phyloP scores from a whole-genome alignment of 345 rosid genomes.

The Eucalyptus erythrocorys region DNA sequence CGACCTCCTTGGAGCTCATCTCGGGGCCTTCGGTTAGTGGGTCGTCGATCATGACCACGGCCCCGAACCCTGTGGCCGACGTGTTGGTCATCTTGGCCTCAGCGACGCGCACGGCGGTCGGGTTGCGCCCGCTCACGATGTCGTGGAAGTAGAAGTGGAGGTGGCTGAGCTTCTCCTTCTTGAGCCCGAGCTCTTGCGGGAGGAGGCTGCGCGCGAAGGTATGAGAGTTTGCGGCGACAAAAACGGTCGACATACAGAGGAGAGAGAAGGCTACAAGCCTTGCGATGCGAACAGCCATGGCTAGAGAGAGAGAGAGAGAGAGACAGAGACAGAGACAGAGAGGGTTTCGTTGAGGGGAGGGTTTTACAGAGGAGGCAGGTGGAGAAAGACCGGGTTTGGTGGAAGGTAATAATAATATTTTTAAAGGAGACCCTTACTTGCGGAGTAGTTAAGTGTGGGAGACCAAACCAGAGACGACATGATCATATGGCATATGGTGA shows the following conservation, averaged over 20 bases:
- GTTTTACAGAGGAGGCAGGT: not conserved
- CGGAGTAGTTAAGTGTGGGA: not conserved
- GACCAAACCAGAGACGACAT: not conserved
- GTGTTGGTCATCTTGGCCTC: not conserved
- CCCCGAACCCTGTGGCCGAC: not conserved
- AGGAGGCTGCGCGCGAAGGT: slow-evolving; percentile 5
- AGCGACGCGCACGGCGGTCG: not conserved
- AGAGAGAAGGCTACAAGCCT: not conserved
- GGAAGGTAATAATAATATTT: not conserved
- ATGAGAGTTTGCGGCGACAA: not conserved
- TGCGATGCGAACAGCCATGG: not conserved
- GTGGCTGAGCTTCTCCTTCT: not conserved
- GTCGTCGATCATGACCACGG: not conserved
- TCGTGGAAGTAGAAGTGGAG: not conserved
- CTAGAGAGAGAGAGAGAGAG: not conserved
- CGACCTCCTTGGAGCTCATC: not conserved
- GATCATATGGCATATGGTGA: not conserved
- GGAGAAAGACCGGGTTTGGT: not conserved
- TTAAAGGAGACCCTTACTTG: not conserved
- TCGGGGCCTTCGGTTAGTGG: not conserved
- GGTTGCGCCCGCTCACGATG: not conserved
- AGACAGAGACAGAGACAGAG: not conserved
- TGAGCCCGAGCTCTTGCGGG: not conserved
- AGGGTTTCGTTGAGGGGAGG: not conserved
- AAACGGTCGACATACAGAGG: not conserved